Percentiles rank a stretch among this genome's conserved stretches.
phyloP scores from a whole-genome alignment of 2,329 filamentous ascomycete genomes.

The Cytospora piceicola region DNA sequence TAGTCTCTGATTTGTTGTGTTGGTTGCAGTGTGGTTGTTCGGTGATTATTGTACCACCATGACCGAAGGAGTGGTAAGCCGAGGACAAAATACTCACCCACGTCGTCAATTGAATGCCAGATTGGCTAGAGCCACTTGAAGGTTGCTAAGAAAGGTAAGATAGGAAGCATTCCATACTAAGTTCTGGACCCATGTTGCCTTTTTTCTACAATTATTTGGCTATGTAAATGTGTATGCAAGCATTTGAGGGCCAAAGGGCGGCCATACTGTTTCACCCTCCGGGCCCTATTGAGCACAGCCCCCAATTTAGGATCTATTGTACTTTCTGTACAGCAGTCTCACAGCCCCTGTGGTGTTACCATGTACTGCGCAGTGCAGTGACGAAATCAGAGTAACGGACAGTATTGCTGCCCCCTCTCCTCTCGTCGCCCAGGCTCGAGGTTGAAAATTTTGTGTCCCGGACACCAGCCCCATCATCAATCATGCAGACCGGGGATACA shows the following conservation, averaged over 20 bases:
- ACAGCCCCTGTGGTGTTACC: neutral
- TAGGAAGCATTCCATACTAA: neutral
- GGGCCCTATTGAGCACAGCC: too few relatives aligned
- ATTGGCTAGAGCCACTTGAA: neutral
- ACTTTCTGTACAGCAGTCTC: neutral
- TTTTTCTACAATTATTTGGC: too few relatives aligned
- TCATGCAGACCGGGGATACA: neutral
- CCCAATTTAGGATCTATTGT: too few relatives aligned
- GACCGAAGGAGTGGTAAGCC: neutral
- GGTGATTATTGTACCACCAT: neutral
- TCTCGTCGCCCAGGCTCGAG: neutral
- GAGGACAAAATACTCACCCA: neutral
- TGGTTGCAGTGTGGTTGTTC: neutral
- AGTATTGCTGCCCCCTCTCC: neutral
- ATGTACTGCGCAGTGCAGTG: neutral
- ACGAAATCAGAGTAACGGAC: neutral
- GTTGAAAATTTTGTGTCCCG: neutral
- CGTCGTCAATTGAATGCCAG: neutral
- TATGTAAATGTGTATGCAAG: too few relatives aligned
- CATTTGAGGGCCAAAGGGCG: too few relatives aligned
- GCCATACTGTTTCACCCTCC: too few relatives aligned
- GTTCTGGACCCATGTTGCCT: too few relatives aligned
- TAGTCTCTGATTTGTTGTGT: neutral
- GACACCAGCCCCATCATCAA: neutral
- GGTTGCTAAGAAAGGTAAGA: neutral